Evolutionary conservation across 441 rosid genomes (phyloP).

Genomic region (Breynia disticha): DNA sequence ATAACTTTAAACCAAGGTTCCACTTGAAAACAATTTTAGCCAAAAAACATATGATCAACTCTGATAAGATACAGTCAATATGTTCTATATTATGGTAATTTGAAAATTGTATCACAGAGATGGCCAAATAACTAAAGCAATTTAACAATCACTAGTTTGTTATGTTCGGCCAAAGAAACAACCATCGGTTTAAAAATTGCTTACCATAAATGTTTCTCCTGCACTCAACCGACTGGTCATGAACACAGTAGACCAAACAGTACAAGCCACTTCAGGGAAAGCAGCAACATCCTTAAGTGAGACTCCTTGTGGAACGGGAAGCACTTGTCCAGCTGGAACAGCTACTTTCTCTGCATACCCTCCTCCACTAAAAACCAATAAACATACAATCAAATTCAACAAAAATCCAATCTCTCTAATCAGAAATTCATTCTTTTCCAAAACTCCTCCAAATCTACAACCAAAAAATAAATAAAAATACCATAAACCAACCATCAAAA

Average conservation of each 20-base stretch:
- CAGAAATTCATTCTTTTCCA: background rate
- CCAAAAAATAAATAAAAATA: background rate
- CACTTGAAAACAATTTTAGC: no score
- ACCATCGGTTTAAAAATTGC: slow-evolving; percentile 2
- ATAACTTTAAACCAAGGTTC: background rate
- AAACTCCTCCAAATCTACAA: no score
- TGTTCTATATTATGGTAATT: no score
- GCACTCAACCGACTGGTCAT: slow-evolving; percentile 63
- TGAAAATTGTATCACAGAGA: no score
- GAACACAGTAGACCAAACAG: slow-evolving; percentile 93
- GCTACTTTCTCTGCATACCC: slow-evolving; percentile 92
- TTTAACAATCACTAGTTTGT: no score
- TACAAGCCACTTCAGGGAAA: slow-evolving; percentile 85
- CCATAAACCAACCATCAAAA: no score
- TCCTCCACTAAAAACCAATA: slow-evolving; percentile 56
- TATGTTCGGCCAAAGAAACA: background rate
- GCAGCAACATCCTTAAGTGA: slow-evolving; percentile 69
- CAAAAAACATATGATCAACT: background rate
- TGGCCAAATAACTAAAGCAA: no score
- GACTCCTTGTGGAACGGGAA: slow-evolving; percentile 58
- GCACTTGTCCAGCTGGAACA: slow-evolving; percentile 63
- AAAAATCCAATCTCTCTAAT: background rate
- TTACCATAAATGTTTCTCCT: slow-evolving; percentile 78
- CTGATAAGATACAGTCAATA: no score
- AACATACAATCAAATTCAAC: background rate